phyloP scores from a whole-genome alignment of 164 flowering plant genomes.

The Malania oleifera region DNA sequence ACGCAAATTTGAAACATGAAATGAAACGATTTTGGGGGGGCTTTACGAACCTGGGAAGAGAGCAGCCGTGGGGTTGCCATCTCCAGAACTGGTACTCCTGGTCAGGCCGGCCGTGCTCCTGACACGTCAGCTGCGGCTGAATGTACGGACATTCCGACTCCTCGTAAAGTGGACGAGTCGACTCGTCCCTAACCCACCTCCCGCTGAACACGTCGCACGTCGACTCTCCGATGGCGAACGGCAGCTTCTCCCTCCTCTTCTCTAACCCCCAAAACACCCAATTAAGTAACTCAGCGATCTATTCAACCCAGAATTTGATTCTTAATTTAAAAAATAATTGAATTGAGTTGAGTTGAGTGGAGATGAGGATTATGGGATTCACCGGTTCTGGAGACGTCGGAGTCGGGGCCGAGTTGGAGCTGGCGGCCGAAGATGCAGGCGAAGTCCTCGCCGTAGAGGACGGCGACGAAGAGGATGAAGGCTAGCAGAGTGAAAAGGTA shows the following conservation, averaged over 20 bases:
- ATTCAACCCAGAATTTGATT: too few species aligned
- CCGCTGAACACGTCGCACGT: slow-evolving; percentile 71
- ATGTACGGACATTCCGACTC: slow-evolving; percentile 87
- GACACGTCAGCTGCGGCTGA: slow-evolving; percentile 86
- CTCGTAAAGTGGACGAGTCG: slow-evolving; percentile 53
- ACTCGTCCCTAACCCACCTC: slow-evolving; percentile 71
- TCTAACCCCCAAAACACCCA: slow-evolving; percentile 19
- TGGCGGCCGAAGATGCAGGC: slow-evolving; percentile 34
- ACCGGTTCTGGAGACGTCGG: slow-evolving; percentile 26
- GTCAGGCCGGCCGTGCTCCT: slow-evolving; percentile 82
- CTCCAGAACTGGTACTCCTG: slow-evolving; percentile 64
- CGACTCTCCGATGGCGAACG: slow-evolving; percentile 46
- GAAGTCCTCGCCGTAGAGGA: slow-evolving; percentile 58
- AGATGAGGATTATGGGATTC: slow-evolving; percentile 12
- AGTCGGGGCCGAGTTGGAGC: slow-evolving; percentile 13
- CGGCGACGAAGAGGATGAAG: slow-evolving; percentile 56
- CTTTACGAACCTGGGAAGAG: slow-evolving; percentile 64
- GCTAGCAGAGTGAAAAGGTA: slow-evolving; percentile 46
- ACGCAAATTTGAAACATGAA: too few species aligned
- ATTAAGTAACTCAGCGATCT: neutral
- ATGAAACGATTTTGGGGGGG: too few species aligned
- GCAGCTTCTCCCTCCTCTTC: slow-evolving; percentile 38
- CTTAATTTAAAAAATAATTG: too few species aligned
- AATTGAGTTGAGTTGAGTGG: too few species aligned
- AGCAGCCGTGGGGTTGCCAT: slow-evolving; percentile 87